Evolutionary conservation across 495 filamentous ascomycete genomes (phyloP).

Genomic region (Penicillium cinerascens): DNA sequence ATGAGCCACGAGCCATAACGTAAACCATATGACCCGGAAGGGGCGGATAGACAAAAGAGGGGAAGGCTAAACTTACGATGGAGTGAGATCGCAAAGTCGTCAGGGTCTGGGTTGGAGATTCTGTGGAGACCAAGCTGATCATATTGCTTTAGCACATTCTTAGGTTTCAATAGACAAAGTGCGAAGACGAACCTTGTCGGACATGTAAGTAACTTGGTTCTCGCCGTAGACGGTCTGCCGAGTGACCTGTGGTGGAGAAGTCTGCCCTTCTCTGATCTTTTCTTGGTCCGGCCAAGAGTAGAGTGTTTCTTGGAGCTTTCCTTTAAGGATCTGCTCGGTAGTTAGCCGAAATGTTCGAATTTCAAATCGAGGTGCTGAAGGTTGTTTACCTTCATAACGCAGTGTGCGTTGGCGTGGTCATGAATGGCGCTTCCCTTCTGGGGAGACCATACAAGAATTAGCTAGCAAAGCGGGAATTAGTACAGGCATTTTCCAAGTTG

Average conservation of each 20-base stretch:
- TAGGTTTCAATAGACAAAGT: not conserved
- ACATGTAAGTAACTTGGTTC: constrained; percentile 79
- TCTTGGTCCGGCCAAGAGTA: constrained; percentile 68
- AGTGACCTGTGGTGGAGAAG: constrained; percentile 43
- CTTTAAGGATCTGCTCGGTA: constrained; percentile 60
- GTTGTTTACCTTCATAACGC: constrained; percentile 55
- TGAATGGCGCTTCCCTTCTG: constrained; percentile 83
- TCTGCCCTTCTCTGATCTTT: constrained; percentile 41
- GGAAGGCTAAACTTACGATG: constrained; percentile 57
- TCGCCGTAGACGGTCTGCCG: constrained; percentile 48
- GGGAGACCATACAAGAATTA: constrained; percentile 90
- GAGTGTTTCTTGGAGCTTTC: constrained; percentile 71
- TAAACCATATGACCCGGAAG: not conserved
- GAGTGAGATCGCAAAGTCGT: constrained; percentile 76
- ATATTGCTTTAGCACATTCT: not conserved
- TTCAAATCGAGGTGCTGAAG: not conserved
- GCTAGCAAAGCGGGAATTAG: constrained; percentile 33
- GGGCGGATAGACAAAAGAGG: not conserved
- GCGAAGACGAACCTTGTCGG: constrained; percentile 53
- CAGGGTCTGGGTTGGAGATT: constrained; percentile 67
- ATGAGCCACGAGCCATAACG: constrained; percentile 1
- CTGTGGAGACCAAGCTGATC: constrained; percentile 72
- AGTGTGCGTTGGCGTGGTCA: constrained; percentile 84
- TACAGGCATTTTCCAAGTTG: not conserved
- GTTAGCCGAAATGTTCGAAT: not conserved